A percentile compares a stretch with the other conserved stretches of the same genome.
Evolutionary conservation across 768 basidiomycete genomes (phyloP).

Genomic region (Mycena crocata): DNA sequence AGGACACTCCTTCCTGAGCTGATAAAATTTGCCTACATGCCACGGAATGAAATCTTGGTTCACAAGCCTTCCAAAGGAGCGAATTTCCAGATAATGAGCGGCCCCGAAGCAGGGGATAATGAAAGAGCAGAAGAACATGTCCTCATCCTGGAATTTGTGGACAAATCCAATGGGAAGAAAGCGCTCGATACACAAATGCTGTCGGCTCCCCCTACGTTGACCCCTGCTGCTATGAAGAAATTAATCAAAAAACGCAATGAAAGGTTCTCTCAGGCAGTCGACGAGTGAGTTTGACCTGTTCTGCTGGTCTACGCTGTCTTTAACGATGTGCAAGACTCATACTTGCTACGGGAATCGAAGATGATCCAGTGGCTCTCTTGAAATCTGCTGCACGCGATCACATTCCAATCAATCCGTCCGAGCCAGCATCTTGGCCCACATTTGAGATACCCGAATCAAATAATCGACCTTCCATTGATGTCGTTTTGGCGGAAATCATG

Average conservation of each 20-base stretch:
- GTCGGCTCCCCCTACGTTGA: constrained; percentile 53
- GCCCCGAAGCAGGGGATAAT: constrained; percentile 38
- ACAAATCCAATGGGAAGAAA: constrained; percentile 50
- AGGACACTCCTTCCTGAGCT: constrained; percentile 87
- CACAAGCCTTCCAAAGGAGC: constrained; percentile 47
- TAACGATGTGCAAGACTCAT: constrained; percentile 62
- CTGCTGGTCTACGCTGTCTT: not conserved
- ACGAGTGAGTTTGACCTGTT: constrained; percentile 62
- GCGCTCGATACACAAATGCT: constrained; percentile 31
- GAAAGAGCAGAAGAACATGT: constrained; percentile 54
- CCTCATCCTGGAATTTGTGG: constrained; percentile 58
- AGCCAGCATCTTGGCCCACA: constrained; percentile 17
- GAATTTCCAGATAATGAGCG: constrained; percentile 54
- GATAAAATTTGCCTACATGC: constrained; percentile 86
- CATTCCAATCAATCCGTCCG: constrained; percentile 73
- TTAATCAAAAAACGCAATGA: constrained; percentile 79
- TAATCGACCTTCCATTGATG: constrained; percentile 67
- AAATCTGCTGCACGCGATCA: constrained; percentile 76
- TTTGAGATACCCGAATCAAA: constrained; percentile 54
- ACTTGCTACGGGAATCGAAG: constrained; percentile 58
- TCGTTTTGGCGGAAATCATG: constrained; percentile 68
- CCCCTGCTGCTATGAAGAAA: constrained; percentile 71
- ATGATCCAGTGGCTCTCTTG: constrained; percentile 73
- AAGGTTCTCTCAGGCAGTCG: constrained; percentile 70
- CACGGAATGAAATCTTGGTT: constrained; percentile 68